Base-by-base conservation (phyloP, 1,284 basidiomycete species). In the Melampsora larici-populina region DNA sequence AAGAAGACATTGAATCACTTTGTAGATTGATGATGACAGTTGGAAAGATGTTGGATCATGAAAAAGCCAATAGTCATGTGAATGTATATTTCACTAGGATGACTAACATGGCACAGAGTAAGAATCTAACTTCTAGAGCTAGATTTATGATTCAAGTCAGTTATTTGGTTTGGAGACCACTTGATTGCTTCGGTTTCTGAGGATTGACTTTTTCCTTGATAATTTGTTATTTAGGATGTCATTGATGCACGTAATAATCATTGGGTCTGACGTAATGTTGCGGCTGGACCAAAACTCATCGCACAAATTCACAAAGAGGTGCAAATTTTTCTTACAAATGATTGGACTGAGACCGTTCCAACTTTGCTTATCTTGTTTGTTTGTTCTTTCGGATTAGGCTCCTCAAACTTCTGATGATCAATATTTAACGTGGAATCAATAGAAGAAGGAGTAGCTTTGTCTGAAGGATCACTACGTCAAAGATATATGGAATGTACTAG, bases 1-100 rank as follows among this genome's bases (percentile, higher is more conserved):
- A 98, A 85, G 96, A 97, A 85, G 94, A 98, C 83, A 92, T 98
- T 81, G 96, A 98, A 87, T 93, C 91, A 67, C 88, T 97, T 79
- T 97, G 93, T 88, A 94, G 94, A 85, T 88, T 98, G 73, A 85
- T 98, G 79, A 89, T 90, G 60, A 98, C 94, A 8, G 92, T 97
- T 78, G 96, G 96, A 71, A 87, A 87, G 79, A 86, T 89, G 58
- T 88, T 97, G 79, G 95, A 98, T 83, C 80, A 79, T 21, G 81
- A 82, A 58, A 94, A 93, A 86, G 92, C 92, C 62, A 88, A 88
- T 69, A 89, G 88, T 21, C 91, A 93, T 82, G 92, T 98, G 89
- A 91, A 93, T 81, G 90, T 95, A 63, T 97, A 97, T 87, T 97
- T 98, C 86, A 87, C 89, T 72, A 89, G 94, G 70, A 95, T 99